Base-by-base conservation (phyloP, 2,329 filamentous ascomycete genomes). In the Meredithiella fracta region DNA sequence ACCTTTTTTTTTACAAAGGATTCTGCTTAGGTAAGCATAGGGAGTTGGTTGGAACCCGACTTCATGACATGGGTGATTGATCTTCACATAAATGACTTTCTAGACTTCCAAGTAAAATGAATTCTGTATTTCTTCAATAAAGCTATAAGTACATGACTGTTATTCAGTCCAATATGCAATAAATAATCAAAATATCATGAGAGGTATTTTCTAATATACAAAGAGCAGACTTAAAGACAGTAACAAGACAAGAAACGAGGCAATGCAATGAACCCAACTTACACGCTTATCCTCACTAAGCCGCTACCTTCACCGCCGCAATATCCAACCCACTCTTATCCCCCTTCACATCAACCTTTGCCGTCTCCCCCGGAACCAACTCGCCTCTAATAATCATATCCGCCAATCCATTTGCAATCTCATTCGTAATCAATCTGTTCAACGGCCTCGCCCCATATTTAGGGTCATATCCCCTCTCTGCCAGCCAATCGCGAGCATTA, bases 381-480 rank as follows among this genome's bases (percentile, higher is more conserved):
- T 88, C 73, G 20, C 92, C 92, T 55, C 85, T 76, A 63, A 97
- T 97, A 63, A 98, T 94, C 71, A 84, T 85, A 65, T 95, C 90
- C 0, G 92, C 92, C 40, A 97, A 75, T 2, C 80, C 76, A 67
- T 96, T 96, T 59, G 86, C 83, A 61, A 98, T 88, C 69, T 96
- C 82, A 64, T 85, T 94, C 22, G 85, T 80, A 61, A 97, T 96
- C 54, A 97, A 76, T 38, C 92, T 77, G 67, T 97, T 96, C 31
- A 97, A 74, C 26, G 92, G 92, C 5, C 92, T 77, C 6, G 92
- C 92, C 60, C 92, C 92, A 65, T 88, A 97, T 64, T 83, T 83
- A 22, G 91, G 87, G 64, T 96, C 88, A 66, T 97, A 97, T 1
- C 91, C 91, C 60, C 82, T 79, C 60, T 92, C 85, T 42, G 87